Evolutionary conservation across 345 rosid genomes (phyloP).

Genomic region (Moringa oleifera): DNA sequence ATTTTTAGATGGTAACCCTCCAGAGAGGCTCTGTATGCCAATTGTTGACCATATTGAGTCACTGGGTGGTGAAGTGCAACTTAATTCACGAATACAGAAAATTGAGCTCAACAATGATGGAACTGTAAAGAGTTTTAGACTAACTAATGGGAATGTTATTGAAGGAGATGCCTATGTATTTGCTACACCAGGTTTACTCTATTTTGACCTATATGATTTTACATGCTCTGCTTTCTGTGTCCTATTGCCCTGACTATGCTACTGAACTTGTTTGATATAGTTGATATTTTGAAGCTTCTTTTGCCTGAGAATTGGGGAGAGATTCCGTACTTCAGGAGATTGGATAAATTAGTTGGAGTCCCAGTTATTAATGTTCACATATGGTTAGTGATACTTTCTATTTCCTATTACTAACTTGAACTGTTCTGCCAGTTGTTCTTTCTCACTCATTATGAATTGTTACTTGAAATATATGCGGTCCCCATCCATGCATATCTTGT

Average conservation of each 20-base stretch:
- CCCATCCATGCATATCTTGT: neutral
- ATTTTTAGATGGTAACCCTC: constrained; percentile 94
- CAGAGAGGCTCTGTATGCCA: constrained; percentile 93
- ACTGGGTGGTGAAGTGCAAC: constrained; percentile 74
- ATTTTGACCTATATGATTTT: neutral
- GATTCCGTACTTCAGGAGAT: constrained; percentile 68
- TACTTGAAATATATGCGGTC: constrained; percentile 1
- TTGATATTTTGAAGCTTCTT: constrained; percentile 85
- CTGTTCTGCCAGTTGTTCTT: no score
- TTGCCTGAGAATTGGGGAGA: constrained; percentile 83
- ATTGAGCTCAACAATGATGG: constrained; percentile 79
- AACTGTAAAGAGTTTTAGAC: constrained; percentile 64
- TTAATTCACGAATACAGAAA: constrained; percentile 73
- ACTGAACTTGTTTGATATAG: constrained; percentile 33
- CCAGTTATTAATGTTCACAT: constrained; percentile 96
- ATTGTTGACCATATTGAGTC: constrained; percentile 68
- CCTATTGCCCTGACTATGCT: constrained; percentile 13
- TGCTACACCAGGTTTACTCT: constrained; percentile 75
- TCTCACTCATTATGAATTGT: no score
- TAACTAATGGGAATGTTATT: constrained; percentile 54
- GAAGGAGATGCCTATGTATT: constrained; percentile 86
- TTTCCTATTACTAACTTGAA: neutral
- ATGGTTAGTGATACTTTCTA: constrained; percentile 58
- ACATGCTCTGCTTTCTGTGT: neutral
- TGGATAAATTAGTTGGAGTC: constrained; percentile 94